phyloP scores from a whole-genome alignment of 1,139 yeast species.

The Diutina catenulata region DNA sequence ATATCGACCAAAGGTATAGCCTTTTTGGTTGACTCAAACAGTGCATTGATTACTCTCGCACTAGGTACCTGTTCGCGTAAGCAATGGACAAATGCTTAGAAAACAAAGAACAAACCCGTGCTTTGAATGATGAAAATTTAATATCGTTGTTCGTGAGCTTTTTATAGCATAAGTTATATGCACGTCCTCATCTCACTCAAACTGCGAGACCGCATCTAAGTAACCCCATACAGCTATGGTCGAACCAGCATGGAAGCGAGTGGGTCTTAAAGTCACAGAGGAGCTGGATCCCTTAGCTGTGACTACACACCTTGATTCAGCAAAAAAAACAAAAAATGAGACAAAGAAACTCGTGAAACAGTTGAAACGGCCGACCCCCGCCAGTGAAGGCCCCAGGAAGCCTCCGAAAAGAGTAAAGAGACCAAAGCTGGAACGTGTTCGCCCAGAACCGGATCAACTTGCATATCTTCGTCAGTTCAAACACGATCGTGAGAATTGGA shows the following conservation, averaged over 20 bases:
- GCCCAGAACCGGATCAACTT: constrained; percentile 74
- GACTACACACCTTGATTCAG: constrained; percentile 33
- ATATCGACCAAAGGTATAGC: constrained; percentile 3
- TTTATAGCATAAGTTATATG: not conserved
- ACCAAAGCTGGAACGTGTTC: constrained; percentile 62
- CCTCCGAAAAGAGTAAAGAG: constrained; percentile 66
- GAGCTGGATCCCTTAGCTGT: constrained; percentile 29
- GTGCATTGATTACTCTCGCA: constrained; percentile 5
- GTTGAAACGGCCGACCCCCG: constrained; percentile 12
- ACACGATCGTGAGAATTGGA: constrained; percentile 61
- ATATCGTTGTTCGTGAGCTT: not conserved
- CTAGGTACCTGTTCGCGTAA: not conserved
- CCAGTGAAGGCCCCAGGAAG: constrained; percentile 24
- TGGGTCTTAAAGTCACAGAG: constrained; percentile 55
- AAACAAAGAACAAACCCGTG: not conserved
- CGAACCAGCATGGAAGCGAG: constrained; percentile 86
- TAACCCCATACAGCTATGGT: constrained; percentile 8
- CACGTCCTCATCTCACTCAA: not conserved
- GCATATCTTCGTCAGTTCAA: constrained; percentile 59
- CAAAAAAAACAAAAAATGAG: constrained; percentile 32
- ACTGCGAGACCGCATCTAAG: constrained; percentile 3
- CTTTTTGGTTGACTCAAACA: constrained; percentile 5
- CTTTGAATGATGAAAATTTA: constrained; percentile 4
- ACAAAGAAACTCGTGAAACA: constrained; percentile 31
- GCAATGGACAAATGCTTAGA: not conserved